These are phyloP conservation scores for Trichophaea hybrida DNA, from an alignment of 2,329 filamentous ascomycete genomes.

Conservation along the genomic window DNA sequence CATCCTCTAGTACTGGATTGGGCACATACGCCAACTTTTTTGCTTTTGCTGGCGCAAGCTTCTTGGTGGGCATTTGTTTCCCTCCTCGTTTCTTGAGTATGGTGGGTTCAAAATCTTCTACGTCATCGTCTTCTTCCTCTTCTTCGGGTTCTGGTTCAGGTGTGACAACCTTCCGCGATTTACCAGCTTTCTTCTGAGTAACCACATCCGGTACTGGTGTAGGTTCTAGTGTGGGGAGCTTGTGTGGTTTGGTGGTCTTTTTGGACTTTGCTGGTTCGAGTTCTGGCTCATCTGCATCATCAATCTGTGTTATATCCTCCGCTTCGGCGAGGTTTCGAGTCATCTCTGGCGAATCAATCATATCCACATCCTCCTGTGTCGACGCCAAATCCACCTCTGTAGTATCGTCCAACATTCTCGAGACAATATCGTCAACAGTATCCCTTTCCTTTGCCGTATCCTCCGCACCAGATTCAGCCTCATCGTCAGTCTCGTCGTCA, in stretches of 20 bases:
- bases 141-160: constrained; percentile 26
- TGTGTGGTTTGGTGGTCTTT: background rate
- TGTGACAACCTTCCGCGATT: background rate
- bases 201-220: background rate
- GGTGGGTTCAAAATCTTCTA: background rate
- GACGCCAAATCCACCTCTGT: constrained; percentile 29
- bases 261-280: constrained; percentile 2
- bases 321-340: constrained; percentile 17
- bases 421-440: background rate
- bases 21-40: constrained; percentile 11
- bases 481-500: constrained; percentile 1
- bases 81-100: constrained; percentile 1
- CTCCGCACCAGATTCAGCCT: background rate
- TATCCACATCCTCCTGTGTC: constrained; percentile 28
- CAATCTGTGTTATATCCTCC: constrained; percentile 8
- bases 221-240: background rate
- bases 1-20: constrained; percentile 27
- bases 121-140: constrained; percentile 12
- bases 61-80: background rate
- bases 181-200: background rate
- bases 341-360: constrained; percentile 25
- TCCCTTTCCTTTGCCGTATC: background rate
- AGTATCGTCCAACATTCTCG: constrained; percentile 25
- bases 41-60: background rate
- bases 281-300: constrained; percentile 3